phyloP scores from a whole-genome alignment of 2,329 filamentous ascomycete genomes.

The Hansfordia pulvinata region DNA sequence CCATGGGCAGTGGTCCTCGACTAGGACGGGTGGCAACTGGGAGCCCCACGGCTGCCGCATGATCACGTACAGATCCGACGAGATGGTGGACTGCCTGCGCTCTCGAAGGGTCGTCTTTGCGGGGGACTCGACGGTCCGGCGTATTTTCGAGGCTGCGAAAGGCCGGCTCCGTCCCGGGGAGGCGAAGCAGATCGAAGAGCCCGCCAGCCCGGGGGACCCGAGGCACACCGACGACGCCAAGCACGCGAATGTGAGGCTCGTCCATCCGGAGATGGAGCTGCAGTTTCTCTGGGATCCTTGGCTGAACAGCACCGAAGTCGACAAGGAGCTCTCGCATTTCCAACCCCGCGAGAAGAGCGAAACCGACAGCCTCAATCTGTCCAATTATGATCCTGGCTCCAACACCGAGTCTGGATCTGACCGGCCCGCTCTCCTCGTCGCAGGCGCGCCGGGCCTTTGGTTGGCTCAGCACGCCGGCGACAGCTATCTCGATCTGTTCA shows the following conservation, averaged over 20 bases:
- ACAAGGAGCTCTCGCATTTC: slow-evolving; percentile 25
- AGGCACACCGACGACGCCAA: slow-evolving; percentile 18
- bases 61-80: too few relatives aligned
- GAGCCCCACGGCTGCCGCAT: too few relatives aligned
- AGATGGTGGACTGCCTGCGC: too few relatives aligned
- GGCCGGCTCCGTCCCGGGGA: slow-evolving; percentile 28
- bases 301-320: slow-evolving; percentile 34
- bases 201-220: too few relatives aligned
- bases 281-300: slow-evolving; percentile 51
- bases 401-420: too few relatives aligned
- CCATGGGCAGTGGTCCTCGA: too few relatives aligned
- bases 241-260: slow-evolving; percentile 29
- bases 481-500: slow-evolving; percentile 29
- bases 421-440: slow-evolving; percentile 31
- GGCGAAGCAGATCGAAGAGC: slow-evolving; percentile 19
- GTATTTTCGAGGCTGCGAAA: slow-evolving; percentile 45
- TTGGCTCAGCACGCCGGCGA: slow-evolving; percentile 35
- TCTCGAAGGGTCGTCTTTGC: slow-evolving; percentile 43
- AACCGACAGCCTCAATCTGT: slow-evolving; percentile 6
- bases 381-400: slow-evolving; percentile 6
- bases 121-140: slow-evolving; percentile 45
- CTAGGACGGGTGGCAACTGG: too few relatives aligned
- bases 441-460: slow-evolving; percentile 41
- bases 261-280: slow-evolving; percentile 28
- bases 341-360: slow-evolving; percentile 7